phyloP scores from a whole-genome alignment of 208 protist genomes.

The Leishmania tarentolae region DNA sequence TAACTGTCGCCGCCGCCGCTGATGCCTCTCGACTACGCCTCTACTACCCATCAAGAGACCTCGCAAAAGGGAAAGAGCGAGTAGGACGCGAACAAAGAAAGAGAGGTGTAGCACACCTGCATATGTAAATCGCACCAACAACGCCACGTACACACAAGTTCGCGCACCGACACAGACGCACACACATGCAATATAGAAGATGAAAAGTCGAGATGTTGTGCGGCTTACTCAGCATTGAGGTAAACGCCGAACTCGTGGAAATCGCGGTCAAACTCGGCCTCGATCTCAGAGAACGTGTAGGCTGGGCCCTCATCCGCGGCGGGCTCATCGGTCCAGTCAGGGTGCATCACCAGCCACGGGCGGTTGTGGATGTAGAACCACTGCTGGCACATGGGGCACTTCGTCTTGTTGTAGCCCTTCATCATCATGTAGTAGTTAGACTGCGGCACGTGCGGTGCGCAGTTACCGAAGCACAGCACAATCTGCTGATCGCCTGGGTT shows the following conservation, averaged over 20 bases:
- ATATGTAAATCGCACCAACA: constrained; percentile 5
- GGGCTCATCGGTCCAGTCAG: constrained; percentile 91
- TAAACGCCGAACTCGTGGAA: constrained; percentile 92
- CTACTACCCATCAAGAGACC: background rate
- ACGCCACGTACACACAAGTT: background rate
- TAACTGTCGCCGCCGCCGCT: background rate
- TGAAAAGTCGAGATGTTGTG: background rate
- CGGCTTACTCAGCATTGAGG: constrained; percentile 83
- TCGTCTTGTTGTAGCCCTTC: constrained; percentile 91
- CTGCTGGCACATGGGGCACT: constrained; percentile 91
- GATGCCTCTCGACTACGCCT: background rate
- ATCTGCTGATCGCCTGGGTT: constrained; percentile 89
- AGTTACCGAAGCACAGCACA: constrained; percentile 90
- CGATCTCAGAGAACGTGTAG: constrained; percentile 90
- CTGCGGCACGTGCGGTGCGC: constrained; percentile 86
- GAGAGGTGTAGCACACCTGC: background rate
- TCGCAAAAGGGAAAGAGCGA: background rate
- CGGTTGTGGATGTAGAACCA: constrained; percentile 92
- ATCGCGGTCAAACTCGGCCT: constrained; percentile 91
- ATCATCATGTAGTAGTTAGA: constrained; percentile 93
- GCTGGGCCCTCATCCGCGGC: constrained; percentile 88
- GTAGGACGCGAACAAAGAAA: background rate
- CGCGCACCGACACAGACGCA: background rate
- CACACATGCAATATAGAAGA: background rate
- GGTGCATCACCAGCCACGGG: constrained; percentile 90